A percentile compares a stretch with the other conserved stretches of the same genome.
phyloP scores from a whole-genome alignment of 306 rosid species.

The Rubus idaeus region DNA sequence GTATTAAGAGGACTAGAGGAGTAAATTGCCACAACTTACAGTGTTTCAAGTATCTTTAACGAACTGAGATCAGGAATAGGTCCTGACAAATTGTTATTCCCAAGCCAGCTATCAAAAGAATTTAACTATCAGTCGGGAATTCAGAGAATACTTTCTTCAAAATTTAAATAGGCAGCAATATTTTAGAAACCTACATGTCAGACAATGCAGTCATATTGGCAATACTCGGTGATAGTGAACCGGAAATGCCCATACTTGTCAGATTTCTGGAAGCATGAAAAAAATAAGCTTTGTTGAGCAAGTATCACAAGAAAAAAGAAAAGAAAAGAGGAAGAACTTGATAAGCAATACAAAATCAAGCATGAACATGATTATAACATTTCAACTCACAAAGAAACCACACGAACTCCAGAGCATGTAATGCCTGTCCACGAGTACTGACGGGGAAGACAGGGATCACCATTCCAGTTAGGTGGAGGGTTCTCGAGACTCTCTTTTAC shows the following conservation, averaged over 20 bases:
- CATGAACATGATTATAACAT: slow-evolving; percentile 15
- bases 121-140: slow-evolving; percentile 23
- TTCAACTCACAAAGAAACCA: slow-evolving; percentile 68
- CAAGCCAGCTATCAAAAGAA: slow-evolving; percentile 68
- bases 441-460: slow-evolving; percentile 85
- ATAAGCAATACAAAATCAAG: slow-evolving; percentile 22
- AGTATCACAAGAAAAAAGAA: background rate
- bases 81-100: slow-evolving; percentile 78
- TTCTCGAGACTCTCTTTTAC: slow-evolving; percentile 54
- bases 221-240: slow-evolving; percentile 66
- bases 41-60: slow-evolving; percentile 54
- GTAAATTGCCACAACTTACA: slow-evolving; percentile 55
- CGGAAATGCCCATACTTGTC: slow-evolving; percentile 80
- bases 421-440: slow-evolving; percentile 87
- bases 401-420: slow-evolving; percentile 72
- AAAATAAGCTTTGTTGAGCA: slow-evolving; percentile 18
- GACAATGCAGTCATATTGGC: slow-evolving; percentile 83
- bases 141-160: slow-evolving; percentile 15
- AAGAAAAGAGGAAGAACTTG: background rate
- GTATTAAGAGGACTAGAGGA: background rate
- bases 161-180: background rate
- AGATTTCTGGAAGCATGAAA: slow-evolving; percentile 63
- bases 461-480: slow-evolving; percentile 80
- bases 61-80: slow-evolving; percentile 72
- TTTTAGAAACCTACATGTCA: slow-evolving; percentile 56